These are phyloP conservation scores for Fusarium incarnatum DNA, from an alignment of 2,329 filamentous ascomycete genomes.

Conservation along the genomic window DNA sequence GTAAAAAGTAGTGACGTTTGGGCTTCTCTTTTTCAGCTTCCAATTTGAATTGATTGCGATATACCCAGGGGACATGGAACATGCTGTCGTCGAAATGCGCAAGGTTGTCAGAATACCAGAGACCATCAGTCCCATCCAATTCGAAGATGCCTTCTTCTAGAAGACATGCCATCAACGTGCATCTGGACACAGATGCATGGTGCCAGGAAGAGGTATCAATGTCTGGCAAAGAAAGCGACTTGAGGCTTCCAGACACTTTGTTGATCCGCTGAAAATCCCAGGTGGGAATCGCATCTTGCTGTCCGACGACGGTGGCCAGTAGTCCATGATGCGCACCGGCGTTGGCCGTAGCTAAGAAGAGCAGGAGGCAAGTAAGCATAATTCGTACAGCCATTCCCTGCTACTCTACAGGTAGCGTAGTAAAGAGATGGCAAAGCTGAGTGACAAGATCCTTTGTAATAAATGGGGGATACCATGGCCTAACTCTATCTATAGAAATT, in stretches of 20 bases:
- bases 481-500: background rate
- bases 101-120: slow-evolving; percentile 4
- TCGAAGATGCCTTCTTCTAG: background rate
- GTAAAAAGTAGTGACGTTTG: background rate
- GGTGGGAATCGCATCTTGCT: background rate
- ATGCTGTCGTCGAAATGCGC: background rate
- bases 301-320: background rate
- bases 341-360: background rate
- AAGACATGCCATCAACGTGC: slow-evolving; percentile 1
- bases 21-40: too few relatives aligned
- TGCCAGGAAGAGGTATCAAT: background rate
- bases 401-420: background rate
- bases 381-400: too few relatives aligned
- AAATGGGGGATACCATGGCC: background rate
- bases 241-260: background rate
- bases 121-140: background rate
- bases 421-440: background rate
- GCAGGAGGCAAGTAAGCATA: background rate
- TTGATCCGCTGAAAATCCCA: background rate
- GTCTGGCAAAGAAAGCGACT: background rate
- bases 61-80: background rate
- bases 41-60: background rate
- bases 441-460: background rate
- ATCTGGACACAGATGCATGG: background rate
- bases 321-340: background rate